Conservation (phyloP, 1,284 basidiomycete genomes). For the Tilletia setariae region DNA sequence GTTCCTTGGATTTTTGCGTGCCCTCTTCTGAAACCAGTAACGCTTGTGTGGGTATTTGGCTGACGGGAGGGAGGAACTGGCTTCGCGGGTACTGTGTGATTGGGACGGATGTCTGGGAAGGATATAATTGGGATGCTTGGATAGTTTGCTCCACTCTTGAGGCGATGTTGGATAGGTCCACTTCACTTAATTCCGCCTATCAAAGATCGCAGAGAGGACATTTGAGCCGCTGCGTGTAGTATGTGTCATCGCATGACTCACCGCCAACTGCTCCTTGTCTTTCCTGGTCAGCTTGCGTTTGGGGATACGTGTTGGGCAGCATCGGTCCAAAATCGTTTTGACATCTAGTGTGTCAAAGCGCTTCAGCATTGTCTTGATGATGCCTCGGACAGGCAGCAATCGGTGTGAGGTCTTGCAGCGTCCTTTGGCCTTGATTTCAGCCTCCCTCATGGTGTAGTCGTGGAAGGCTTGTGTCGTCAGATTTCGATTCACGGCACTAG, state of each 20-base stretch:
- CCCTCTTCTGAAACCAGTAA: background rate
- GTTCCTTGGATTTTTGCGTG: background rate
- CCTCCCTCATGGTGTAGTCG: conserved; percentile 66
- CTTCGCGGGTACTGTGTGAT: background rate
- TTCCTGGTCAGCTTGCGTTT: background rate
- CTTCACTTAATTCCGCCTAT: conserved; percentile 11
- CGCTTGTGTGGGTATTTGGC: background rate
- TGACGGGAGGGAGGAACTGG: background rate
- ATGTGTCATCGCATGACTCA: background rate
- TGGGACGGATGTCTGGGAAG: background rate
- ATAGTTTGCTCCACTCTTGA: background rate
- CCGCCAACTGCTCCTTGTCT: conserved; percentile 1
- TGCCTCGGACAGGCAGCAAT: background rate
- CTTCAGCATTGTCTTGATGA: background rate
- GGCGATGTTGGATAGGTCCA: background rate
- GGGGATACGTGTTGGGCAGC: conserved; percentile 6
- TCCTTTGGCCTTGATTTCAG: conserved; percentile 64
- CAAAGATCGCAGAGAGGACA: background rate
- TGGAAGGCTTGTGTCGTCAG: conserved; percentile 54
- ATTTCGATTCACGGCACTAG: conserved; percentile 30
- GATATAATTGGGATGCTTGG: background rate
- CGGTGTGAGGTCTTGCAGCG: background rate
- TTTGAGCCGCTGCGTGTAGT: too few relatives aligned
- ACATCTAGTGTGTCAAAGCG: background rate
- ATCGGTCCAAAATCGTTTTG: background rate